Evolutionary conservation across 2,329 filamentous ascomycete species (phyloP), one percentile per base, ranked within the genome.

Genomic region (Epichloe festucae): DNA sequence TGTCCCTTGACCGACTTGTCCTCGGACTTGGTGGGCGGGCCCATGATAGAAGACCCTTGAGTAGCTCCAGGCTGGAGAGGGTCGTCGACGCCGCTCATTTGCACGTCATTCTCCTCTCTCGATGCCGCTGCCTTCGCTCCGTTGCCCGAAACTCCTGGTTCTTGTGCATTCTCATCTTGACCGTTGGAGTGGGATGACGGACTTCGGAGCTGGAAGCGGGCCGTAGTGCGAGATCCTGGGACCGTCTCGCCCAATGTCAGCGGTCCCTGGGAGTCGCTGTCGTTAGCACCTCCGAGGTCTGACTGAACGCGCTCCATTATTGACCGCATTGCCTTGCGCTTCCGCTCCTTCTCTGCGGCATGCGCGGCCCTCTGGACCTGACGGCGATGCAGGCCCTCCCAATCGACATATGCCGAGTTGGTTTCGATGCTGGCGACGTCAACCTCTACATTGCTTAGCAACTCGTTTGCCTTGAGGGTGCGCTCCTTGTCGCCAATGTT

Each of bases 391-490:
- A 96, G 77, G 46, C 79, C 84, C 57, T 96, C 89, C 72, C 89
- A 96, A 60, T 93, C 84, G 41, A 85, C 73, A 36, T 85, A 72
- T 11, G 72, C 73, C 14, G 85, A 80, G 56, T 86, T 76, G 42
- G 75, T 73, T 61, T 89, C 84, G 52, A 96, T 82, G 46, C 79
- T 81, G 43, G 82, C 81, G 56, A 97, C 85, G 67, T 97, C 91
- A 36, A 97, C 91, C 64, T 96, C 89, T 2, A 96, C 91, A 62
- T 97, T 97, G 21, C 89, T 82, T 38, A 90, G 73, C 60, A 98
- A 81, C 69, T 98, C 93, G 54, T 94, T 95, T 1, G 89, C 90
- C 65, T 90, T 93, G 50, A 96, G 71, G 2, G 84, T 81, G 41
- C 89, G 78, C 55, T 95, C 86, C 59, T 84, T 82, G 60, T 97